phyloP scores from a whole-genome alignment of 139 green algal species.

The Tetradesmus lagerheimii region DNA sequence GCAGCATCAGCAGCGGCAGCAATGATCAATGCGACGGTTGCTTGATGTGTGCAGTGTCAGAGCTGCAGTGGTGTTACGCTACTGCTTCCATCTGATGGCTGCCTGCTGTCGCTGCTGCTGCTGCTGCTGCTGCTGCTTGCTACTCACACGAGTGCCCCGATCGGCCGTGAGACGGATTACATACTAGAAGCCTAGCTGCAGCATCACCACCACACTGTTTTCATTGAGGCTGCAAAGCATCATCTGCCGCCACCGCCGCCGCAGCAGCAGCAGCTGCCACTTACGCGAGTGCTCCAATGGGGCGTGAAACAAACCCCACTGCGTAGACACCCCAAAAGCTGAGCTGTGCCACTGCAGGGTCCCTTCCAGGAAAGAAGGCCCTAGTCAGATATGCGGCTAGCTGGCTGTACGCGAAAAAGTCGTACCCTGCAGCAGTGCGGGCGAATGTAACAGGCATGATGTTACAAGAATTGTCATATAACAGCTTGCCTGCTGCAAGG shows the following conservation, averaged over 20 bases:
- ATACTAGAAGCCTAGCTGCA: too few relatives aligned
- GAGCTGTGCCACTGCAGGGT: not conserved
- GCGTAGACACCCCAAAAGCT: conserved; percentile 33
- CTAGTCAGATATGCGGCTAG: conserved; percentile 22
- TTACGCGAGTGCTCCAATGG: not conserved
- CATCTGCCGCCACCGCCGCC: too few relatives aligned
- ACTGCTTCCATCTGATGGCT: too few relatives aligned
- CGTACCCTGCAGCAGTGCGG: conserved; percentile 14
- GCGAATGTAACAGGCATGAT: not conserved
- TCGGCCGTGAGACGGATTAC: too few relatives aligned
- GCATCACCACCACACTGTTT: too few relatives aligned
- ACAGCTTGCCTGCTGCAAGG: not conserved
- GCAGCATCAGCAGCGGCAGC: not conserved
- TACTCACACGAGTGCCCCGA: too few relatives aligned
- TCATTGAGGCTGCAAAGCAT: too few relatives aligned
- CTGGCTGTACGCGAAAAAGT: conserved; percentile 22
- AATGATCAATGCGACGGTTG: not conserved
- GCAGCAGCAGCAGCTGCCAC: not conserved
- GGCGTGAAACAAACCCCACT: not conserved
- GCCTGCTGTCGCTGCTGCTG: too few relatives aligned
- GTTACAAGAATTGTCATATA: not conserved
- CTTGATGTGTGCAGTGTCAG: too few relatives aligned
- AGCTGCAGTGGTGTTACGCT: too few relatives aligned
- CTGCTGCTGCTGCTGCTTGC: too few relatives aligned
- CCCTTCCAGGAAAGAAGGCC: conserved; percentile 37